Evolutionary conservation across 805 yeast genomes (phyloP), one percentile per base, ranked within the genome.

Genomic region (Barnettozyma salicaria): DNA sequence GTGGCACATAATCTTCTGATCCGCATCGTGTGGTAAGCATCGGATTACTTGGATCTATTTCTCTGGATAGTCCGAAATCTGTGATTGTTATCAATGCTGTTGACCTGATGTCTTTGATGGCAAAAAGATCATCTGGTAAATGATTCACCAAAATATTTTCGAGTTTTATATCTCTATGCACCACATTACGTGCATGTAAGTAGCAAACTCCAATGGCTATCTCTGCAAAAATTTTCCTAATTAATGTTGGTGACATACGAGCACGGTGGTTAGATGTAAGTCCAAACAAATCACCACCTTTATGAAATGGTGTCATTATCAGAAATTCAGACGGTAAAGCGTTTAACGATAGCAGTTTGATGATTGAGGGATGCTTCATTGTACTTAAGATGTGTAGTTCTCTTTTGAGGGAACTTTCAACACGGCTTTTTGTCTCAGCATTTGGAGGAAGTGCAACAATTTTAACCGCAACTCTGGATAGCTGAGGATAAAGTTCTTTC

Each of bases 1-100:
- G 99, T 0, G 96, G 81, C 6, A 92, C 95, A 52, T 92, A 92
- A 56, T 92, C 98, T 45, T 86, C 96, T 1, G 96, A 85, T 0
- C 99, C 98, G 59, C 98, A 92, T 43, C 97, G 63, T 1, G 97
- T 90, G 3, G 84, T 72, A 19, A 94, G 67, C 40, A 80, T 49
- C 19, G 87, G 83, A 45, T 74, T 65, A 2, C 64, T 68, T 1
- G 76, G 72, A 34, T 72, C 76, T 18, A 90, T 70, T 34, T 68
- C 64, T 49, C 87, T 79, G 9, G 95, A 80, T 19, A 92, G 69
- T 0, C 99, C 98, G 60, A 92, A 81, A 64, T 92, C 99, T 0
- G 95, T 80, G 22, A 88, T 58, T 12, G 76, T 78, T 2, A 78
- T 75, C 13, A 78, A 42, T 34, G 71, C 67, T 4, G 41, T 52